Conservation (phyloP, 768 basidiomycete species). For the Xerocomellus amylosporus region DNA sequence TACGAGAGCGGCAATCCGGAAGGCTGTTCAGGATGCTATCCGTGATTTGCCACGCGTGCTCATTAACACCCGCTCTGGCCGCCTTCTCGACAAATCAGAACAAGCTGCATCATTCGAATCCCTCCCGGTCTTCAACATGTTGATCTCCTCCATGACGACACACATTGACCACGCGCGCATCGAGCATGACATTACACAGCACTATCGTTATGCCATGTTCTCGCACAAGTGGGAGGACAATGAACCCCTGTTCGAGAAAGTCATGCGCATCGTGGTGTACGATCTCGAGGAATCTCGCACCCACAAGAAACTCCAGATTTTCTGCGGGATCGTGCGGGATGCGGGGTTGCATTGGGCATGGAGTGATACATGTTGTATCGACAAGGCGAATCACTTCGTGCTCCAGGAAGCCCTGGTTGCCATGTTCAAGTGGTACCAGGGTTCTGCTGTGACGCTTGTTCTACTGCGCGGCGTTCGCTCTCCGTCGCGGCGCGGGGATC, state of each 20-base stretch:
- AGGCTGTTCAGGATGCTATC: no score
- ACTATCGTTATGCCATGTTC: not conserved
- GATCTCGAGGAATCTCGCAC: not conserved
- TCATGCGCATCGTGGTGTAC: not conserved
- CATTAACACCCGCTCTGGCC: no score
- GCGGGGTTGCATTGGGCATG: not conserved
- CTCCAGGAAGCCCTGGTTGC: not conserved
- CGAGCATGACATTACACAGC: not conserved
- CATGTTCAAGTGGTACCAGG: not conserved
- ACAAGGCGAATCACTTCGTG: not conserved
- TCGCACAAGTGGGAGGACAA: not conserved
- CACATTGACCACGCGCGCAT: not conserved
- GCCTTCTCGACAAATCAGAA: no score
- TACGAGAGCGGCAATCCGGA: no score
- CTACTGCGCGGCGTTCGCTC: not conserved
- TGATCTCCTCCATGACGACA: not conserved
- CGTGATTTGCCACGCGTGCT: no score
- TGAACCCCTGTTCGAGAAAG: not conserved
- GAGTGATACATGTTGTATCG: not conserved
- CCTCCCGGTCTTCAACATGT: not conserved
- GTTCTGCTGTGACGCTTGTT: not conserved
- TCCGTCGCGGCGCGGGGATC: not conserved
- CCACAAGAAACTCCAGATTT: not conserved
- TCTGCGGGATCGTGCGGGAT: not conserved
- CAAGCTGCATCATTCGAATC: not conserved